A percentile compares a stretch with the other conserved stretches of the same genome.
Conservation (phyloP, 2,329 filamentous ascomycete species). For the Microsporum ferrugineum region DNA sequence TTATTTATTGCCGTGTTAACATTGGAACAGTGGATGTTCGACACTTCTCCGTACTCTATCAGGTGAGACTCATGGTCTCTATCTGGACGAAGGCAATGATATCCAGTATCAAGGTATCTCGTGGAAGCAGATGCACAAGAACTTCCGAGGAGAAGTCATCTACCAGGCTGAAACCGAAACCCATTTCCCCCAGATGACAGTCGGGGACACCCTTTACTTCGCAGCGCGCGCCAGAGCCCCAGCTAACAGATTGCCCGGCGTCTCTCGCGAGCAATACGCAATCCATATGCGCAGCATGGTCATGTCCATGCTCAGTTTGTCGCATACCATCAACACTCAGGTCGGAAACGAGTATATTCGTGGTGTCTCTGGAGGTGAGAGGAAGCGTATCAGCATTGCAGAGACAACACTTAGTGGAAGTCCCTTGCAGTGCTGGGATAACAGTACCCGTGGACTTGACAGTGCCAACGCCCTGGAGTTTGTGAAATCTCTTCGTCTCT, state of each 20-base stretch:
- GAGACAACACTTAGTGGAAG: constrained; percentile 70
- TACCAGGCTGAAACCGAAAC: constrained; percentile 83
- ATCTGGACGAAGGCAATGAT: constrained; percentile 56
- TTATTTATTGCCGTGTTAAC: neutral
- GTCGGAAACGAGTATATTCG: constrained; percentile 73
- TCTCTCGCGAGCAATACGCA: constrained; percentile 25
- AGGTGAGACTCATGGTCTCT: constrained; percentile 75
- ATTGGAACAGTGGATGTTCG: constrained; percentile 45
- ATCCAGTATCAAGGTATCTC: constrained; percentile 62
- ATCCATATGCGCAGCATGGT: constrained; percentile 36
- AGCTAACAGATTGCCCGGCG: constrained; percentile 54
- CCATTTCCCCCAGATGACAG: constrained; percentile 73
- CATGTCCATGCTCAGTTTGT: constrained; percentile 34
- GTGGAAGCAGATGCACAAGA: constrained; percentile 31
- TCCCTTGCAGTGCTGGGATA: constrained; percentile 65
- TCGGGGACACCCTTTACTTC: constrained; percentile 76
- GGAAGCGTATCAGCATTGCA: constrained; percentile 69
- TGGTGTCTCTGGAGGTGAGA: constrained; percentile 67
- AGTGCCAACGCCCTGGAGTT: constrained; percentile 58
- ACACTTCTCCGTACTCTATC: constrained; percentile 77
- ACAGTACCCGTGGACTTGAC: constrained; percentile 58
- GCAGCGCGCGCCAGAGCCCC: constrained; percentile 81
- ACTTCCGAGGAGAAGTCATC: constrained; percentile 69
- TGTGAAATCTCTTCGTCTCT: constrained; percentile 58
- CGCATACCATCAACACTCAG: constrained; percentile 68